Conservation (phyloP, 495 filamentous ascomycete genomes). For the Xylaria flabelliformis region DNA sequence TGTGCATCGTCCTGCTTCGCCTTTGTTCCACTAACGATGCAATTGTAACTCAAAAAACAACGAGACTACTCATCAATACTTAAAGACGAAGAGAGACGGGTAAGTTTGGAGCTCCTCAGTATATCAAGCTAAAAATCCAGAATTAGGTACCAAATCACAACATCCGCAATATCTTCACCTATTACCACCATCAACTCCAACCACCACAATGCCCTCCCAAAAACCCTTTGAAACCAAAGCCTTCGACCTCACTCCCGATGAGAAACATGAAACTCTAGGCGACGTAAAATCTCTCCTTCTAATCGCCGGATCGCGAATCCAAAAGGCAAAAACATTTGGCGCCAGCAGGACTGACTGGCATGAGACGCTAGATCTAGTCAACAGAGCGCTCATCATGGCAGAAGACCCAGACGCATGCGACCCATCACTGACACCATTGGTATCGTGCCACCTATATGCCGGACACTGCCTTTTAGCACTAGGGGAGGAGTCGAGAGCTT, state of each 20-base stretch:
- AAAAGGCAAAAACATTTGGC: not conserved
- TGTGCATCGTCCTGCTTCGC: not conserved
- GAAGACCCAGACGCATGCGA: conserved; percentile 33
- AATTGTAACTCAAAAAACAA: not conserved
- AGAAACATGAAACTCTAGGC: not conserved
- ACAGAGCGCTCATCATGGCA: conserved; percentile 31
- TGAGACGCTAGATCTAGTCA: not conserved
- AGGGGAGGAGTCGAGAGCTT: conserved; percentile 21
- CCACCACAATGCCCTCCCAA: not conserved
- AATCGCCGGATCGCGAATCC: not conserved
- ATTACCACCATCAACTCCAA: not conserved
- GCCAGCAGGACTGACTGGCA: not conserved
- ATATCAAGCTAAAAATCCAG: not conserved
- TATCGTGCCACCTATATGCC: conserved; percentile 31
- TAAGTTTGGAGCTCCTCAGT: not conserved
- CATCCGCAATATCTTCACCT: not conserved
- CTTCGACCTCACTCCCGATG: conserved; percentile 5
- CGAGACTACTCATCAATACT: not conserved
- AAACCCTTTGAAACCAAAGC: not conserved
- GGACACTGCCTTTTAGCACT: conserved; percentile 31
- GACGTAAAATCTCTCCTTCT: not conserved
- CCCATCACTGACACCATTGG: conserved; percentile 24
- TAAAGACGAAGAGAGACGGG: not conserved
- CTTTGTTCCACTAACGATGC: not conserved
- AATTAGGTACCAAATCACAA: not conserved